Evolutionary conservation across 495 filamentous ascomycete species (phyloP).

Genomic region (Hypoxylon rickii): DNA sequence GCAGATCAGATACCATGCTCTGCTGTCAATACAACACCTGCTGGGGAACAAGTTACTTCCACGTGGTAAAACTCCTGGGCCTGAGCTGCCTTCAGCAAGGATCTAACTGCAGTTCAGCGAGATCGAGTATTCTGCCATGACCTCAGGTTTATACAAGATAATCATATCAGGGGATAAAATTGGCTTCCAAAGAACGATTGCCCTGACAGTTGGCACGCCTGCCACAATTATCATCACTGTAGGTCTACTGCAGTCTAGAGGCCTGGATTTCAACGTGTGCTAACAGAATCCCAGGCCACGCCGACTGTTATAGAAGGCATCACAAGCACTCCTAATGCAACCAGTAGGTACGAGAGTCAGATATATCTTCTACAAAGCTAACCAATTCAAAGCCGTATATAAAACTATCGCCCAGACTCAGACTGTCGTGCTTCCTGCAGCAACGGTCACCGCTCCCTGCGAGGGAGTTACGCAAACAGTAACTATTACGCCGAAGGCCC

Average conservation of each 20-base stretch:
- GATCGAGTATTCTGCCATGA: slow-evolving; percentile 48
- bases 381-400: slow-evolving; percentile 37
- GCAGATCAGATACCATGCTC: slow-evolving; percentile 45
- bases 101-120: slow-evolving; percentile 30
- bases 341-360: slow-evolving; percentile 32
- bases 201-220: slow-evolving; percentile 41
- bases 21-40: slow-evolving; percentile 43
- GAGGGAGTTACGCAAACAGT: slow-evolving; percentile 45
- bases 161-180: slow-evolving; percentile 44
- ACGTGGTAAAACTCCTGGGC: slow-evolving; percentile 40
- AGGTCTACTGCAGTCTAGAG: slow-evolving; percentile 4
- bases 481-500: slow-evolving; percentile 40
- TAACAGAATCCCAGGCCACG: slow-evolving; percentile 37
- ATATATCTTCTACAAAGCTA: neutral
- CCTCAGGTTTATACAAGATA: slow-evolving; percentile 48
- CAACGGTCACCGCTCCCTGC: slow-evolving; percentile 43
- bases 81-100: neutral
- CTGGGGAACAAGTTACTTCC: slow-evolving; percentile 43
- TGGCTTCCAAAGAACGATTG: slow-evolving; percentile 45
- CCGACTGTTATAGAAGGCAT: slow-evolving; percentile 47
- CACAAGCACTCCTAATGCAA: slow-evolving; percentile 46
- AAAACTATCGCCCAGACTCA: slow-evolving; percentile 43
- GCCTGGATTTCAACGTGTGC: neutral
- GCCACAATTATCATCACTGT: slow-evolving; percentile 45
- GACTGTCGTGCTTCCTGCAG: slow-evolving; percentile 42